Conservation (phyloP, 2,329 filamentous ascomycete genomes). For the Fusarium ambrosium region DNA sequence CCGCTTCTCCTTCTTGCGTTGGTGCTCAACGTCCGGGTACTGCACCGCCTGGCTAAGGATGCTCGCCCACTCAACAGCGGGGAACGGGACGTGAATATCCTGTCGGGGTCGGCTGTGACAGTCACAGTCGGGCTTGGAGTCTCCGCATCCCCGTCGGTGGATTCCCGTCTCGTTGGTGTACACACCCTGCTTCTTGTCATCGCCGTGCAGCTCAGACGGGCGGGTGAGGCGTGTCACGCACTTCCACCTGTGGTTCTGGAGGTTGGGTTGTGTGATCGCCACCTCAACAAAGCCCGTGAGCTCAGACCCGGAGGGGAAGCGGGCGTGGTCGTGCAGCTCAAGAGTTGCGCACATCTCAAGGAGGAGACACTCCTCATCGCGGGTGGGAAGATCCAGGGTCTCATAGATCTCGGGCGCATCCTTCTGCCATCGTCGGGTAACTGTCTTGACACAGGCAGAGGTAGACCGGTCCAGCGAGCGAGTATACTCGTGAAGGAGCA, state of each 20-base stretch:
- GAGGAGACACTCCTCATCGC: slow-evolving; percentile 67
- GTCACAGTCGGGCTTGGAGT: slow-evolving; percentile 62
- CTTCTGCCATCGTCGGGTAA: slow-evolving; percentile 69
- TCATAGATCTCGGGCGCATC: slow-evolving; percentile 69
- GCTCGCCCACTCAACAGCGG: slow-evolving; percentile 69
- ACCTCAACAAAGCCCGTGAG: slow-evolving; percentile 72
- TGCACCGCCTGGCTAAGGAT: slow-evolving; percentile 70
- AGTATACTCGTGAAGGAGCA: slow-evolving; percentile 71
- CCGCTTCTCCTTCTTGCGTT: slow-evolving; percentile 55
- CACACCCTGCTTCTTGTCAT: slow-evolving; percentile 59
- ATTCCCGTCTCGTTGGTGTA: slow-evolving; percentile 66
- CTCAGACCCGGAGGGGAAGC: slow-evolving; percentile 71
- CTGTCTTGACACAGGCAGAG: slow-evolving; percentile 67
- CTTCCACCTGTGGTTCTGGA: slow-evolving; percentile 71
- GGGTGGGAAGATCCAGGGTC: slow-evolving; percentile 62
- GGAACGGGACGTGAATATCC: slow-evolving; percentile 69
- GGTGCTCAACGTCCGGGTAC: slow-evolving; percentile 61
- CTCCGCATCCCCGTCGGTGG: slow-evolving; percentile 67
- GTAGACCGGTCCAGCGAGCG: slow-evolving; percentile 67
- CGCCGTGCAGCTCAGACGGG: slow-evolving; percentile 66
- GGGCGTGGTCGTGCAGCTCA: slow-evolving; percentile 68
- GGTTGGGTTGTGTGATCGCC: slow-evolving; percentile 65
- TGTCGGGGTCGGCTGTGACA: slow-evolving; percentile 63
- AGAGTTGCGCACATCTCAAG: slow-evolving; percentile 74
- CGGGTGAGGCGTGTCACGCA: slow-evolving; percentile 71